phyloP scores from a whole-genome alignment of 2,329 filamentous ascomycete genomes.

The Magnaporthiopsis rhizophila region DNA sequence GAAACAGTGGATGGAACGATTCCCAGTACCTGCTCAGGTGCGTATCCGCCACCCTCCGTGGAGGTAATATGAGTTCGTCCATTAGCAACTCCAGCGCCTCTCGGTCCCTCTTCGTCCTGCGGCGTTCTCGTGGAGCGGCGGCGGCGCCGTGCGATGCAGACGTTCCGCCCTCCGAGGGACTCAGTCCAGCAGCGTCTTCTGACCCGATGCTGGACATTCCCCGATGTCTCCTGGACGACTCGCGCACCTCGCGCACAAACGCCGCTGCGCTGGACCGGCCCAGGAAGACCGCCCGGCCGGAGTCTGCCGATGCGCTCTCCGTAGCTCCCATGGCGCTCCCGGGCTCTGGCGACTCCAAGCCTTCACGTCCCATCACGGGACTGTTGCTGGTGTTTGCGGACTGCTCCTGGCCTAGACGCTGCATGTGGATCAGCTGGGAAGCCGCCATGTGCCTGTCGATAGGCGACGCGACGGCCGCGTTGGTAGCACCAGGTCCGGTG shows the following conservation, averaged over 20 bases:
- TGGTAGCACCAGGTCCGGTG: background rate
- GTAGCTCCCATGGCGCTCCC: constrained; percentile 7
- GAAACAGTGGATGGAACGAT: constrained; percentile 14
- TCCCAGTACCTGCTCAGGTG: constrained; percentile 10
- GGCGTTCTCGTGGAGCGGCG: background rate
- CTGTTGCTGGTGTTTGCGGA: background rate
- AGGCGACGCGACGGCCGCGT: background rate
- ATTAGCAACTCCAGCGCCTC: constrained; percentile 6
- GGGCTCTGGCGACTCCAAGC: background rate
- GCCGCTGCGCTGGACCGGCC: constrained; percentile 9
- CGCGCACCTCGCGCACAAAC: constrained; percentile 8
- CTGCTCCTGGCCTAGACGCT: constrained; percentile 1
- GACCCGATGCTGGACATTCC: constrained; percentile 1
- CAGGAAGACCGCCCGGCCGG: constrained; percentile 7
- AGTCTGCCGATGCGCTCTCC: background rate
- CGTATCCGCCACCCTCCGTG: constrained; percentile 5
- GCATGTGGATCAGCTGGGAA: constrained; percentile 6
- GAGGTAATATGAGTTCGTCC: constrained; percentile 8
- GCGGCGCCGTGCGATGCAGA: background rate
- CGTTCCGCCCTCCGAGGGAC: constrained; percentile 3
- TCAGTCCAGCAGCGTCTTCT: background rate
- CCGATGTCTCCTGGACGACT: constrained; percentile 3
- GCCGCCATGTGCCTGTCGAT: constrained; percentile 5
- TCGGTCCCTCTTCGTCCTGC: constrained; percentile 3
- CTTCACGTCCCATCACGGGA: background rate